Conservation (phyloP, 108 stramenopile species). For the Fistulifera pelliculosa region DNA sequence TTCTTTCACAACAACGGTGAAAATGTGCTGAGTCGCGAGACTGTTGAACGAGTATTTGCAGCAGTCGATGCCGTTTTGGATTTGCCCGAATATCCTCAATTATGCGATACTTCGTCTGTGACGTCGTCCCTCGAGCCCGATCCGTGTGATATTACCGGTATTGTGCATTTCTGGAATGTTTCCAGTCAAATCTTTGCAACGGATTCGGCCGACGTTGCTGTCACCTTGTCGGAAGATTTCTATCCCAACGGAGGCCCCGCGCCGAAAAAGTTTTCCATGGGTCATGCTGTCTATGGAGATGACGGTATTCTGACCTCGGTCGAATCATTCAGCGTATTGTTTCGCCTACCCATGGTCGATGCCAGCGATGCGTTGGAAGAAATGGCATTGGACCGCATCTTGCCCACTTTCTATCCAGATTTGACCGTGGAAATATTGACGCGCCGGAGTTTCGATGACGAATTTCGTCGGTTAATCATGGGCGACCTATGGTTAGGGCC, state of each 20-base stretch:
- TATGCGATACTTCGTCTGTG: conserved; percentile 4
- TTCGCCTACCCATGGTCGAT: conserved; percentile 5
- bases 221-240: conserved; percentile 3
- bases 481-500: conserved; percentile 11
- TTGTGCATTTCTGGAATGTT: conserved; percentile 11
- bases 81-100: conserved; percentile 2
- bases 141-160: conserved; percentile 7
- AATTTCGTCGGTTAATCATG: conserved; percentile 9
- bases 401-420: no score
- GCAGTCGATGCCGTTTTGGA: conserved; percentile 9
- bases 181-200: conserved; percentile 2
- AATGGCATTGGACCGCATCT: conserved; percentile 7
- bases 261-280: background rate
- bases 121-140: background rate
- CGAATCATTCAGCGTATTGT: conserved; percentile 2
- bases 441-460: conserved; percentile 6
- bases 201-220: background rate
- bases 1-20: conserved; percentile 12
- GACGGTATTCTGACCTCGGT: background rate
- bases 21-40: conserved; percentile 5
- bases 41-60: conserved; percentile 3
- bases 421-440: background rate
- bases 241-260: conserved; percentile 9
- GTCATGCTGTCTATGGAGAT: background rate
- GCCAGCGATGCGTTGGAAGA: conserved; percentile 15